A percentile compares a stretch with the other conserved stretches of the same genome.
Conservation (phyloP, 768 basidiomycete species). For the Crepidotus variabilis region DNA sequence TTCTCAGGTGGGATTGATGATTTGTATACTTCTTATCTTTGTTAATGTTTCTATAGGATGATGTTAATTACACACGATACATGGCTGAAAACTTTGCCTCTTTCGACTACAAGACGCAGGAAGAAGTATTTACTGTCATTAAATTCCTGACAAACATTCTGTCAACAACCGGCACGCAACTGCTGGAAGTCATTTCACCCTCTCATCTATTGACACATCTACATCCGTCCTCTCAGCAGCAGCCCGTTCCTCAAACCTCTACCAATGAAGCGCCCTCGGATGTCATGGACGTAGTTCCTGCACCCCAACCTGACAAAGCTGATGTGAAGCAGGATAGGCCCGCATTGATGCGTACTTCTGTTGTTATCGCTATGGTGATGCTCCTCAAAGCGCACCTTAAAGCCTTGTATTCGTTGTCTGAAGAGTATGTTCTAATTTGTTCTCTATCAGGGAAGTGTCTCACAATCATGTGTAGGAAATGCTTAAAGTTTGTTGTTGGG, state of each 20-base stretch:
- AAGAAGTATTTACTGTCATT: conserved; percentile 86
- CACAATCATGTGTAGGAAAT: conserved; percentile 64
- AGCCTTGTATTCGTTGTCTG: conserved; percentile 75
- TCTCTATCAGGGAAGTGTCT: background rate
- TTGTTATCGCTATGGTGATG: conserved; percentile 82
- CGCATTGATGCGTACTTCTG: conserved; percentile 58
- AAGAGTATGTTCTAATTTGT: conserved; percentile 68
- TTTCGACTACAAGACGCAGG: conserved; percentile 93
- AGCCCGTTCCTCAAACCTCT: background rate
- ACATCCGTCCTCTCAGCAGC: conserved; percentile 28
- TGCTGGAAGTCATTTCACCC: conserved; percentile 73
- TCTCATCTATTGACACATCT: conserved; percentile 64
- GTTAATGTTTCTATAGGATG: conserved; percentile 45
- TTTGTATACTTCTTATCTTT: background rate
- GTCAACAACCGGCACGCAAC: conserved; percentile 77
- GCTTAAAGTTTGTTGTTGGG: conserved; percentile 76
- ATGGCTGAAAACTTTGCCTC: conserved; percentile 93
- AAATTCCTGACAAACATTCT: conserved; percentile 72
- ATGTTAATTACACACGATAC: conserved; percentile 84
- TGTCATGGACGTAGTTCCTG: conserved; percentile 15
- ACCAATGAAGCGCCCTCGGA: background rate
- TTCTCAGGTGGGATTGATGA: conserved; percentile 43
- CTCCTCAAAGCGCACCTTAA: conserved; percentile 87
- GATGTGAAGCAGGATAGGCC: conserved; percentile 17
- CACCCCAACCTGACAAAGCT: background rate